Base-by-base conservation (phyloP, 176 grass and related monocot genomes). In the Oryza coarctata region DNA sequence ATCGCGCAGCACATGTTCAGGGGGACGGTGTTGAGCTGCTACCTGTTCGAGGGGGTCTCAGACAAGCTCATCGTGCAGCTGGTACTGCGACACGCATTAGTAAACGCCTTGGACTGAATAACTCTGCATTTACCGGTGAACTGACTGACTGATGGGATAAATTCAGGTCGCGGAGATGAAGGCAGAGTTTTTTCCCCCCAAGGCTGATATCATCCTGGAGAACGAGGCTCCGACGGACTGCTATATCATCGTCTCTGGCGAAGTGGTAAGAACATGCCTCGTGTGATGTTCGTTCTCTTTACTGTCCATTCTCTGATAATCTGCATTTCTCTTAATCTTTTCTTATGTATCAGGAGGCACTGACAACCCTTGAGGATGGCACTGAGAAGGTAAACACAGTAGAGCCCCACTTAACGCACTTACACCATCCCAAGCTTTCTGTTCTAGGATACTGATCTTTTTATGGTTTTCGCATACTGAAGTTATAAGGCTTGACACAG, bases 11-110 rank as follows among this genome's bases (percentile, higher is more conserved):
- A 90, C 91, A 86, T 94, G 25, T 88, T 88, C 79, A 30, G 49
- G 41, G 62, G 15, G 22, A 39, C 71, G 0, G 71, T 88, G 2
- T 20, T 68, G 50, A 27, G 27, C 5, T 72, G 70, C 30, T 94
- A 94, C 88, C 75, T 94, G 5, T 90, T 90, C 49, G 73, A 64
- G 18, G 88, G 86, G 2, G 68, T 78, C 70, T 90, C 92, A 20
- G 2, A 32, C 44, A 67, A 57, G 25, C 73, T 86, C 83, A 30
- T 88, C 68, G 23, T 74, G 52, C 83, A 88, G 44, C 75, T 94
- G 32, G 90, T 86, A 36, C 8, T 18, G 14, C 12, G 3, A 66
- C 15, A 14, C 0, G 43, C 43, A 15, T 12, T 9, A 66, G 15
- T 7, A 20, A n/a, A 68, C 3, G 32, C 9, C 1, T 58, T 58